These are phyloP conservation scores for Leptomonas pyrrhocoris DNA, from an alignment of 208 protist species.

Conservation along the genomic window DNA sequence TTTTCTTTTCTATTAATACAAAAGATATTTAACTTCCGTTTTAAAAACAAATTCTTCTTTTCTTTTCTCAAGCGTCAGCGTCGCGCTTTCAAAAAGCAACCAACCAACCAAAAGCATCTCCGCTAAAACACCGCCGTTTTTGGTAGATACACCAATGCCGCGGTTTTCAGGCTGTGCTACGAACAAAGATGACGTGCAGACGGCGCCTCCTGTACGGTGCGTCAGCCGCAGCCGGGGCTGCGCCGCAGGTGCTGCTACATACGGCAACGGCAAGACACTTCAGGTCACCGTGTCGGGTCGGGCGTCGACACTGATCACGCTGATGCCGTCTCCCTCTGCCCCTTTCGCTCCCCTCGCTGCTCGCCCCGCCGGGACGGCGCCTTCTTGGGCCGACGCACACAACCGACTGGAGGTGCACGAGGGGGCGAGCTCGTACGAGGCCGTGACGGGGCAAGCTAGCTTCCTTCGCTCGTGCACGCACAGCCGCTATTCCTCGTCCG, in stretches of 20 bases:
- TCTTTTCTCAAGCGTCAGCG: background rate
- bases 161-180: no score
- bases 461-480: background rate
- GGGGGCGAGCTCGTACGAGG: background rate
- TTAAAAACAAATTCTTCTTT: no score
- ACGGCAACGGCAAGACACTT: background rate
- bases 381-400: background rate
- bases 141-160: no score
- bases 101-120: no score
- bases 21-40: no score
- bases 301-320: background rate
- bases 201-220: no score
- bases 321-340: background rate
- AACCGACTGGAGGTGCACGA: slow-evolving; percentile 3
- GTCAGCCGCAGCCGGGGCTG: no score
- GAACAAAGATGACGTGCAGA: no score
- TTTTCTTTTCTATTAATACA: background rate
- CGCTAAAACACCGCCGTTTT: no score
- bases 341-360: background rate
- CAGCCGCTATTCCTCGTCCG: slow-evolving; percentile 3
- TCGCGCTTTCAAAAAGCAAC: no score
- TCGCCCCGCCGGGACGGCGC: background rate
- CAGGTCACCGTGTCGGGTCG: background rate
- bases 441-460: background rate
- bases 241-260: no score